phyloP scores from a whole-genome alignment of 192 early-diverging fungal species.

The Coemansia sp. region DNA sequence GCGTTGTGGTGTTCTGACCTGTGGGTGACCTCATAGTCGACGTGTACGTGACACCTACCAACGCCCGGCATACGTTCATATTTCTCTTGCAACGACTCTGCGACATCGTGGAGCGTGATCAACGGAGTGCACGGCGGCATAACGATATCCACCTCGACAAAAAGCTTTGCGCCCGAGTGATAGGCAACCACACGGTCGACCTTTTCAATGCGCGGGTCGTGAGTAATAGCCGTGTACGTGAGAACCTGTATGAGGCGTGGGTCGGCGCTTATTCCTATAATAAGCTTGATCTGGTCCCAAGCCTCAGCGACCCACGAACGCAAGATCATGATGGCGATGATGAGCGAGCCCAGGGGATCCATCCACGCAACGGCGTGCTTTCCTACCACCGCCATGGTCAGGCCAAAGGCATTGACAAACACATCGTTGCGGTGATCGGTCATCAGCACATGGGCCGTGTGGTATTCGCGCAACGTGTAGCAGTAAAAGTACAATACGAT shows the following conservation, averaged over 20 bases:
- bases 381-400: constrained; percentile 65
- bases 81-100: constrained; percentile 86
- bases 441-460: constrained; percentile 62
- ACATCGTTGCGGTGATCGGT: constrained; percentile 78
- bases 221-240: constrained; percentile 85
- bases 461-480: constrained; percentile 57
- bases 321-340: constrained; percentile 69
- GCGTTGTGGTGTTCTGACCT: constrained; percentile 70
- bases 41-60: constrained; percentile 92
- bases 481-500: constrained; percentile 70
- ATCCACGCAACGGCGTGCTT: constrained; percentile 64
- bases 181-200: constrained; percentile 86
- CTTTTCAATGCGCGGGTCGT: constrained; percentile 65
- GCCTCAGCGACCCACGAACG: constrained; percentile 67
- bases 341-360: constrained; percentile 69
- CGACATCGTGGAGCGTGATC: constrained; percentile 86
- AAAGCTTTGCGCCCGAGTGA: constrained; percentile 82
- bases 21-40: constrained; percentile 90
- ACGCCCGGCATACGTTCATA: constrained; percentile 82
- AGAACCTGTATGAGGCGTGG: constrained; percentile 74
- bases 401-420: constrained; percentile 68
- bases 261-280: constrained; percentile 82
- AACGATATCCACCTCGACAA: constrained; percentile 97
- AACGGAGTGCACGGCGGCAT: constrained; percentile 82
- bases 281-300: constrained; percentile 73